Evolutionary conservation across 1,284 basidiomycete species (phyloP), one percentile per base, ranked within the genome.

Genomic region (Tylopilus sp.): DNA sequence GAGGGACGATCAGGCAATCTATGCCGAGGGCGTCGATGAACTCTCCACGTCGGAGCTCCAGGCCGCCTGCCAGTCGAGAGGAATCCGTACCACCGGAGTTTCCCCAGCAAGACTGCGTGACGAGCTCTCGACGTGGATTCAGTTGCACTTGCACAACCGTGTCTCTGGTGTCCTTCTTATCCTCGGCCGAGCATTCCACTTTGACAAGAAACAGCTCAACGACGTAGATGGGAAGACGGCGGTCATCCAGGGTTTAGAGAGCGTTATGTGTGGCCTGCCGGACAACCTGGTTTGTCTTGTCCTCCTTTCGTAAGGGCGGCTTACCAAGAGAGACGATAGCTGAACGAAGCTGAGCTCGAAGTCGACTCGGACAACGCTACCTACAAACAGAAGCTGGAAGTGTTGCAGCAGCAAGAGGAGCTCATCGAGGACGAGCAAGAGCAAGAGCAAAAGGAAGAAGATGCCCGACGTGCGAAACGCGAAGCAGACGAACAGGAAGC

Each of bases 391-490:
- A 94, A 95, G 71, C 81, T 99, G 52, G 95, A 97, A 60, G 95
- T 99, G 8, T 75, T 99, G 67, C 90, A 96, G 64, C 91, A 99
- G 67, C 95, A 99, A 71, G 93, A 99, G 68, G 95, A 99, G 70
- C 88, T 99, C 54, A 99, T 99, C 66, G 94, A 98, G 69, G 95
- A 98, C 67, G 95, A 99, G 72, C 85, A 94, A 57, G 95, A 97
- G 68, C 95, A 99, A 71, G 96, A 99, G 62, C 82, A 91, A 70
- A 94, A 96, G 70, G 94, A 96, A 68, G 88, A 92, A 64, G 89
- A 90, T 62, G 90, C 94, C 34, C 83, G 92, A 56, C 85, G 91
- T 59, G 87, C 85, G 39, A 86, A 87, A 68, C 84, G 84, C 64
- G 89, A 91, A 70, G 80, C 84, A 43, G 85, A 83, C 57, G 83